Conservation (phyloP, 768 basidiomycete genomes). For the Lentinula sp. region DNA sequence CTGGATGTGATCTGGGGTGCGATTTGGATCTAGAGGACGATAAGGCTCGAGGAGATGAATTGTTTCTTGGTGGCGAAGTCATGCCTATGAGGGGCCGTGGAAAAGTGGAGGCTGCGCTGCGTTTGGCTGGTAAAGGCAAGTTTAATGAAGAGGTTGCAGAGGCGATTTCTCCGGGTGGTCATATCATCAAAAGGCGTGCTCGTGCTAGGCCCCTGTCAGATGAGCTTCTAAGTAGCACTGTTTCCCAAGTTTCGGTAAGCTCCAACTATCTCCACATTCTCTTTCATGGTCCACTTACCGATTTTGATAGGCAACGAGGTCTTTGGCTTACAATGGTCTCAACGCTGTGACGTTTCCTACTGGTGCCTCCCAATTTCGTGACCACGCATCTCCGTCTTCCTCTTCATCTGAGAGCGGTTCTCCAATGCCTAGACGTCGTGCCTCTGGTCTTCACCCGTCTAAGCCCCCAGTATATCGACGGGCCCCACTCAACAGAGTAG, state of each 20-base stretch:
- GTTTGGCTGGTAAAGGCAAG: slow-evolving; percentile 21
- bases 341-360: slow-evolving; percentile 32
- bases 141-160: slow-evolving; percentile 55
- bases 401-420: slow-evolving; percentile 48
- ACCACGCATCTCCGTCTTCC: slow-evolving; percentile 26
- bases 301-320: background rate
- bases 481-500: slow-evolving; percentile 41
- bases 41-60: slow-evolving; percentile 20
- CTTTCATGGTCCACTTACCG: background rate
- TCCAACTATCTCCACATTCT: background rate
- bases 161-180: slow-evolving; percentile 71
- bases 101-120: slow-evolving; percentile 14
- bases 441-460: slow-evolving; percentile 30
- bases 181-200: slow-evolving; percentile 69
- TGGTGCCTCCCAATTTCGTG: slow-evolving; percentile 33
- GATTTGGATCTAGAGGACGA: slow-evolving; percentile 23
- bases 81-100: slow-evolving; percentile 15
- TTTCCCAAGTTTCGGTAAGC: slow-evolving; percentile 41
- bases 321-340: slow-evolving; percentile 19
- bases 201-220: slow-evolving; percentile 66
- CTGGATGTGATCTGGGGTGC: slow-evolving; percentile 40
- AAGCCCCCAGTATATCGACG: slow-evolving; percentile 18
- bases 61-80: slow-evolving; percentile 23
- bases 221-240: slow-evolving; percentile 51
- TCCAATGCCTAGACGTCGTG: slow-evolving; percentile 48